Evolutionary conservation across 768 basidiomycete genomes (phyloP), one percentile per base, ranked within the genome.

Genomic region (Calocybe gangraenosa): DNA sequence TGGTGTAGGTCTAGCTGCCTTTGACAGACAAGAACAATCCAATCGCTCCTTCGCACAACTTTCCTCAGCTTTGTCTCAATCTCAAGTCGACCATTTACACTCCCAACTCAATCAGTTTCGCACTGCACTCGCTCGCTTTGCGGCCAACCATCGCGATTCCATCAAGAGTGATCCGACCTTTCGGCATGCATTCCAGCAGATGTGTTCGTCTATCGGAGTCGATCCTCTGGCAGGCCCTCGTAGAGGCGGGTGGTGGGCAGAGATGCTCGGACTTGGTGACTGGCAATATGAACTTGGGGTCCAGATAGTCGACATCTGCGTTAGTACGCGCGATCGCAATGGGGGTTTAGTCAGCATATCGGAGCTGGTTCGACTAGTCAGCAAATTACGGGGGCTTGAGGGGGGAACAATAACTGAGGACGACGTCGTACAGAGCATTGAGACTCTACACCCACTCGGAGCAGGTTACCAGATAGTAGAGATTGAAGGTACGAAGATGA

Each of bases 211-310:
- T 13, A 89, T 99, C 45, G 92, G 92, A 23, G 92, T 99, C 18
- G 96, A 98, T 62, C 94, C 95, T 1, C 78, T 97, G 17, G 86
- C 89, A 1, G 92, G 91, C 0, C 87, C 89, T 0, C 70, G 85
- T 33, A 82, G 82, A 56, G 89, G 88, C 30, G 91, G 92, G 2
- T 89, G 90, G 81, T 96, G 92, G 91, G 84, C 86, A 2, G 92
- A 94, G 60, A 69, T 92, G 58, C 76, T 93, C 28, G 85, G 84
- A 7, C 65, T 96, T 43, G 84, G 91, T 13, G 96, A 98, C 61
- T 98, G 93, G 92, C 87, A 93, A 56, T 88, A 91, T 60, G 94
- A 96, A 58, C 78, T 98, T 5, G 92, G 92, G 8, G 92, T 97
- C 31, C 95, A 95, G 68, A 87, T 95, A 49, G 91, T 96, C 40